Conservation (phyloP, 2,329 filamentous ascomycete species). For the Mariannaea elegans region DNA sequence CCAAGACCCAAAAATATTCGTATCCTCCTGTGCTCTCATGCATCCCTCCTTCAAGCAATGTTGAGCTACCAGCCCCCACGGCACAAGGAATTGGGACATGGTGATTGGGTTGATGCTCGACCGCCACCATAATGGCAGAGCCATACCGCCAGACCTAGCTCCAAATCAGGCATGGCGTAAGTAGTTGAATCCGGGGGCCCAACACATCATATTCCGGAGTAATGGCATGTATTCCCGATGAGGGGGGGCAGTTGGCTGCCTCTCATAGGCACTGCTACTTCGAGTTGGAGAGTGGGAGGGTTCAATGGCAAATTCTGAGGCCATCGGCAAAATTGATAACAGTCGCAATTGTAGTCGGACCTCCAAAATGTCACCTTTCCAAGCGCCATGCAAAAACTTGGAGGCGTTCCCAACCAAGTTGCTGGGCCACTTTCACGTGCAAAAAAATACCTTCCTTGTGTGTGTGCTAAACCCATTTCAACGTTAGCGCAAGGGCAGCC, state of each 20-base stretch:
- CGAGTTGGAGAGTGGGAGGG: too few species aligned
- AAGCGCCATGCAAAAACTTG: neutral
- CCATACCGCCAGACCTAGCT: constrained; percentile 32
- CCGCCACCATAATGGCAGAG: constrained; percentile 24
- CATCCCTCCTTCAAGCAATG: constrained; percentile 31
- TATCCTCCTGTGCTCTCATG: neutral
- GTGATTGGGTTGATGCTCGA: constrained; percentile 34
- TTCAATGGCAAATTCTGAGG: neutral
- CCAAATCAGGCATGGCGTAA: constrained; percentile 30
- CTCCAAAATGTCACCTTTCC: neutral
- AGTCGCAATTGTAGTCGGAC: neutral
- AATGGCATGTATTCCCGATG: neutral
- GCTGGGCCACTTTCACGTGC: constrained; percentile 40
- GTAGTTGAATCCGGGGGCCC: constrained; percentile 23
- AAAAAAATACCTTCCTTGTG: constrained; percentile 13
- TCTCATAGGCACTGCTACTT: neutral
- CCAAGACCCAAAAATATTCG: neutral
- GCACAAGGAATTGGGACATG: constrained; percentile 21
- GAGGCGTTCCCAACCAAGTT: constrained; percentile 32
- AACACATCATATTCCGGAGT: constrained; percentile 14
- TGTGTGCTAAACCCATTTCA: constrained; percentile 2
- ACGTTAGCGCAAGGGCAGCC: neutral
- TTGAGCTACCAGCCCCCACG: constrained; percentile 34
- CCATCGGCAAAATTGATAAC: neutral
- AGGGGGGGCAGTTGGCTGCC: constrained; percentile 1